phyloP scores from a whole-genome alignment of 2,329 filamentous ascomycete species.

The Exophiala bonariae region DNA sequence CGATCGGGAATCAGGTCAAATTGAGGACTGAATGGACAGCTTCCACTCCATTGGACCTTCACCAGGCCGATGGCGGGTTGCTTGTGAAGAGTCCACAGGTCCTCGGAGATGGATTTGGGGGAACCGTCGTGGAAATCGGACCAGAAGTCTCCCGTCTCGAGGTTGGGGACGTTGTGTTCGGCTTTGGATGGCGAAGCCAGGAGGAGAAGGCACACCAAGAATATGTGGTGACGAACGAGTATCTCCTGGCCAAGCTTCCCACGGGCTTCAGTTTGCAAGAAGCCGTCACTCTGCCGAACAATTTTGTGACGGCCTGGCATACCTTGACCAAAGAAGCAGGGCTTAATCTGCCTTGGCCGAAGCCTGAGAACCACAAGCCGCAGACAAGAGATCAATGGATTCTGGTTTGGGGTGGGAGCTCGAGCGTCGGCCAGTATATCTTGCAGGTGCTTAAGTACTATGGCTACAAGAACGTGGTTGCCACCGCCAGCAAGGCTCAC shows the following conservation, averaged over 20 bases:
- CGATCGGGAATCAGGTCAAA: constrained; percentile 49
- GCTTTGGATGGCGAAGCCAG: constrained; percentile 51
- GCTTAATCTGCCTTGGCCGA: constrained; percentile 59
- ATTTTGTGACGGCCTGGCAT: constrained; percentile 62
- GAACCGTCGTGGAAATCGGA: constrained; percentile 55
- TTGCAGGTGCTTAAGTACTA: constrained; percentile 37
- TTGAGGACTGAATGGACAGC: constrained; percentile 60
- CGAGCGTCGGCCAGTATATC: constrained; percentile 37
- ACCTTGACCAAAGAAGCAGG: constrained; percentile 52
- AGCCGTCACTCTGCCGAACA: constrained; percentile 57
- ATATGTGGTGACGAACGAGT: constrained; percentile 54
- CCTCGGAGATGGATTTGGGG: constrained; percentile 54
- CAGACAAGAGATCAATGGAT: constrained; percentile 34
- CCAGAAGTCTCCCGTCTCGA: constrained; percentile 44
- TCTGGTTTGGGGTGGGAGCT: constrained; percentile 39
- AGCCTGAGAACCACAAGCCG: constrained; percentile 43
- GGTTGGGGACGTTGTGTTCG: constrained; percentile 58
- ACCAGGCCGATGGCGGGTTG: constrained; percentile 61
- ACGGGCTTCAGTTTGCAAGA: constrained; percentile 43
- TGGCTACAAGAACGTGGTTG: constrained; percentile 35
- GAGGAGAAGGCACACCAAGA: constrained; percentile 58
- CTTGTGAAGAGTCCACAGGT: constrained; percentile 52
- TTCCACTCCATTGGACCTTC: constrained; percentile 62
- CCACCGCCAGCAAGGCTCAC: constrained; percentile 33
- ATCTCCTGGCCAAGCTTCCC: constrained; percentile 50